A percentile compares a stretch with the other conserved stretches of the same genome.
These are phyloP conservation scores for Globisporangium takayamanum DNA, from an alignment of 352 stramenopile genomes.

Conservation along the genomic window DNA sequence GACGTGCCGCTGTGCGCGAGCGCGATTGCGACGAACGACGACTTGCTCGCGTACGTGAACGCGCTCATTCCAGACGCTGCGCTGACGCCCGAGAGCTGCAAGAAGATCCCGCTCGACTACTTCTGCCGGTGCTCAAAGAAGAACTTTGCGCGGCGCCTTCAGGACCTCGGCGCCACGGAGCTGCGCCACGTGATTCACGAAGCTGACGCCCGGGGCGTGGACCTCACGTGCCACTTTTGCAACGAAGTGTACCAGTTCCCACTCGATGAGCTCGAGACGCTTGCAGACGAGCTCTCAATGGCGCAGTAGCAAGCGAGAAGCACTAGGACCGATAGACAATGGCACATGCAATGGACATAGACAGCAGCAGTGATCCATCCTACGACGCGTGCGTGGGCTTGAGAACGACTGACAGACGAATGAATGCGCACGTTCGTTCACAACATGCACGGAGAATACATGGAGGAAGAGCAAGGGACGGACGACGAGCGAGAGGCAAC, in stretches of 20 bases:
- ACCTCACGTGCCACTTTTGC: slow-evolving; percentile 82
- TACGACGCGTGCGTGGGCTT: too few relatives aligned
- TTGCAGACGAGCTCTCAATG: slow-evolving; percentile 10
- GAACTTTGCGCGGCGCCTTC: slow-evolving; percentile 44
- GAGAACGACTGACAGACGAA: neutral
- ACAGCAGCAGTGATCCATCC: too few relatives aligned
- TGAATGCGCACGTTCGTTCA: neutral
- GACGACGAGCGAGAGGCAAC: neutral
- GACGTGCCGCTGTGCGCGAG: slow-evolving; percentile 36
- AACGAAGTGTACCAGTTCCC: slow-evolving; percentile 76
- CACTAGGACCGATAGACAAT: neutral
- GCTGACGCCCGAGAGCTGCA: slow-evolving; percentile 47
- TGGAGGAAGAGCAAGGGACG: too few relatives aligned
- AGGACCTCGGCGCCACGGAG: slow-evolving; percentile 41
- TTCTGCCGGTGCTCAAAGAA: slow-evolving; percentile 82
- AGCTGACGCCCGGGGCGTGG: slow-evolving; percentile 44
- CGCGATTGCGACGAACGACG: slow-evolving; percentile 41
- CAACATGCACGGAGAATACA: too few relatives aligned
- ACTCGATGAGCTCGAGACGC: slow-evolving; percentile 30
- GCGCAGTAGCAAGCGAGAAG: neutral
- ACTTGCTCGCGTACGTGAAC: slow-evolving; percentile 70
- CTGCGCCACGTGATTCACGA: slow-evolving; percentile 45
- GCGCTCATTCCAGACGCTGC: slow-evolving; percentile 64
- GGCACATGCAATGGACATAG: too few relatives aligned
- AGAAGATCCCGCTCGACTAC: slow-evolving; percentile 67